Base-by-base conservation (phyloP, 176 grass and related monocot genomes). In the Oryza meyeriana region DNA sequence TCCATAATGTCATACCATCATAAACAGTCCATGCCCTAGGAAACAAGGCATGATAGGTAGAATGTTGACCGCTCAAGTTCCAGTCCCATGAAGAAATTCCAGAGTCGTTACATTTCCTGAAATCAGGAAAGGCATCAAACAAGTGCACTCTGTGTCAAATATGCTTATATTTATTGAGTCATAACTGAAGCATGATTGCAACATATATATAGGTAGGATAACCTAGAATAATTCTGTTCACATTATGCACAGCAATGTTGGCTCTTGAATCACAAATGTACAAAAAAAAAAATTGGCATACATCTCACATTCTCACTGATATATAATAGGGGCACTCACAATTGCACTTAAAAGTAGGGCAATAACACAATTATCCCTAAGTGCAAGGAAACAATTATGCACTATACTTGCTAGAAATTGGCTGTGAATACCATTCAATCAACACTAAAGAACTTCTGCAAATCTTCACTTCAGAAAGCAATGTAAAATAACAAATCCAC, bases 81-180 rank as follows among this genome's bases (percentile, higher is more conserved):
- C 97, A 96, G 71, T 96, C 91, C 97, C 97, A 96, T 72, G 97
- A 99, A 77, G 93, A 99, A 77, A 99, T 99, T 77, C 93, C 97
- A 13, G 87, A 65, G 47, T 96, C 97, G 20, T 75, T 84, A 65
- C 71, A 66, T 89, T 94, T 99, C 81, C 97, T 99, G 91, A 90
- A 75, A 89, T 9, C 35, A 59, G 9, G 4, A 7, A 83, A 61
- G 39, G 63, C 30, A 81, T 76, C 41, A 85, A 67, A 31, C 12
- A 39, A 79, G 48, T 64, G 66, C 30, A 64, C 8, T 64, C 32
- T 65, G 36, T 68, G 26, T 39, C 39, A 20, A 79, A 79, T 34
- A 69, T 24, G 50, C 25, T 14, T 67, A 18, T 61, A 11, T 38
- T 41, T 71, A 36, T 32, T 61, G 8, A 20, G 40, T 11, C 2